Percentiles rank a stretch among this genome's conserved stretches.
These are phyloP conservation scores for Calendula officinalis DNA, from an alignment of 129 eudicot genomes.

Conservation along the genomic window DNA sequence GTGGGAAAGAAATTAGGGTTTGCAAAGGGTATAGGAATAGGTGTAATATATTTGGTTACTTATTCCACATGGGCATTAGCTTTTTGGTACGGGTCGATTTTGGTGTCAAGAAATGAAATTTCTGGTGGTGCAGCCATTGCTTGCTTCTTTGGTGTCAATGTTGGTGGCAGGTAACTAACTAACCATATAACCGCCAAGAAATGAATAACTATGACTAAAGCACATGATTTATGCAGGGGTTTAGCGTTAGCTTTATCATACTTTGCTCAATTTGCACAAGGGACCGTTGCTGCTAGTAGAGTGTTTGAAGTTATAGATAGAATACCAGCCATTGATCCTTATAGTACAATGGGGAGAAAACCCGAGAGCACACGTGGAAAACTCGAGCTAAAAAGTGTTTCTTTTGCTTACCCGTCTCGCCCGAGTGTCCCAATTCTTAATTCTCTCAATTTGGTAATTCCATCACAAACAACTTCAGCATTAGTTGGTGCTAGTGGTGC, in stretches of 20 bases:
- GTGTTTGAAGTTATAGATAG: constrained; percentile 79
- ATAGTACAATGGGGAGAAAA: constrained; percentile 58
- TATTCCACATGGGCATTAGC: constrained; percentile 91
- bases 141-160: constrained; percentile 84
- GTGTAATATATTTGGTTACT: constrained; percentile 75
- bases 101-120: constrained; percentile 53
- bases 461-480: constrained; percentile 59
- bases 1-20: constrained; percentile 70
- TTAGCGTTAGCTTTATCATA: constrained; percentile 72
- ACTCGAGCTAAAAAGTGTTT: constrained; percentile 55
- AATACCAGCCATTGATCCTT: constrained; percentile 73
- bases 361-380: constrained; percentile 50
- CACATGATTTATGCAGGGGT: constrained; percentile 51
- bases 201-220: not conserved
- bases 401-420: constrained; percentile 74
- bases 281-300: constrained; percentile 84
- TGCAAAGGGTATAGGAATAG: constrained; percentile 79
- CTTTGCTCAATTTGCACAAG: constrained; percentile 87
- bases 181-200: not conserved
- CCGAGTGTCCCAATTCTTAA: constrained; percentile 57
- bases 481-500: constrained; percentile 89
- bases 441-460: constrained; percentile 55
- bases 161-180: constrained; percentile 70
- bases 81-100: constrained; percentile 84
- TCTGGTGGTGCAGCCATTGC: constrained; percentile 81